phyloP scores from a whole-genome alignment of 2,329 filamentous ascomycete species.

The Didymella pinodella region DNA sequence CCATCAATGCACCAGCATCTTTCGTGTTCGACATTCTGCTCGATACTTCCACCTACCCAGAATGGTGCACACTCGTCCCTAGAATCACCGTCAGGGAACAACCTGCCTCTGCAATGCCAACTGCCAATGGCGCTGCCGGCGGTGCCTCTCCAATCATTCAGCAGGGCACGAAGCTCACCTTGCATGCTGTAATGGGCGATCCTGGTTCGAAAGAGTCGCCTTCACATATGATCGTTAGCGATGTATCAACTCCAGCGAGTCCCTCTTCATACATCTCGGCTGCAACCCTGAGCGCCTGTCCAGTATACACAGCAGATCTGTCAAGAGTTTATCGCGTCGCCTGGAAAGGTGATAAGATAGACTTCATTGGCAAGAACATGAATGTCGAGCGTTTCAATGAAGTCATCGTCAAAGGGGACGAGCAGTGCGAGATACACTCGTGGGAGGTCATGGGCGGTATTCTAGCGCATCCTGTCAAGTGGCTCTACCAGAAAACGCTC shows the following conservation, averaged over 20 bases:
- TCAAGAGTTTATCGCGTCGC: conserved; percentile 30
- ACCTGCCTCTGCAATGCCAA: background rate
- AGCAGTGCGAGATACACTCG: conserved; percentile 30
- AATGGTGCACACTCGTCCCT: conserved; percentile 35
- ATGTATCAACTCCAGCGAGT: conserved; percentile 28
- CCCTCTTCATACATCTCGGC: conserved; percentile 26
- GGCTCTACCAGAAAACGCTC: conserved; percentile 26
- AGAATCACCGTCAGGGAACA: conserved; percentile 23
- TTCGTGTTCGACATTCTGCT: conserved; percentile 31
- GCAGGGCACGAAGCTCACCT: conserved; percentile 29
- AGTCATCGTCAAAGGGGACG: conserved; percentile 24
- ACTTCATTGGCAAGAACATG: conserved; percentile 21
- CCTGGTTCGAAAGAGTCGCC: conserved; percentile 19
- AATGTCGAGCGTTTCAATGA: conserved; percentile 32
- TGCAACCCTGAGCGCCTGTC: conserved; percentile 15
- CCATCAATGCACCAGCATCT: conserved; percentile 26
- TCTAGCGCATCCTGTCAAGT: conserved; percentile 28
- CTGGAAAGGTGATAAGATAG: conserved; percentile 30
- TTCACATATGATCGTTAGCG: conserved; percentile 28
- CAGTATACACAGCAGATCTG: conserved; percentile 27
- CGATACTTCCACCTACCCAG: conserved; percentile 24
- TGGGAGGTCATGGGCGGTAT: conserved; percentile 37
- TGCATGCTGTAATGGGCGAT: conserved; percentile 31
- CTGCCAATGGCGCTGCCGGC: background rate
- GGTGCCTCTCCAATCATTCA: conserved; percentile 11